phyloP scores from a whole-genome alignment of 257 asterid species.

The Solanum ahanhuiri region DNA sequence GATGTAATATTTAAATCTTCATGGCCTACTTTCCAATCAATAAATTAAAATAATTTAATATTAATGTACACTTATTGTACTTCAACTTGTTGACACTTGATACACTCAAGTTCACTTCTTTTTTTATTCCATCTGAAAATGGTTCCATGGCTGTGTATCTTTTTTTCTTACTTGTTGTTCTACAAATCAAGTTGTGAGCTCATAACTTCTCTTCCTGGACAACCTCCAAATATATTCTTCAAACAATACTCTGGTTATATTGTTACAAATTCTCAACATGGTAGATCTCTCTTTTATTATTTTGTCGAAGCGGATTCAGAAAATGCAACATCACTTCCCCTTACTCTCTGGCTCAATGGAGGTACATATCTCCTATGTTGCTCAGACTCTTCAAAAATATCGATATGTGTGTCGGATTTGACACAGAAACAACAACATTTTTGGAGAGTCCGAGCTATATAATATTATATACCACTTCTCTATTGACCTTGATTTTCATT shows the following conservation, averaged over 20 bases:
- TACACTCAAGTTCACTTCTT: not conserved
- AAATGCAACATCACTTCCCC: conserved; percentile 8
- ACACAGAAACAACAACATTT: not conserved
- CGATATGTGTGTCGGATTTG: not conserved
- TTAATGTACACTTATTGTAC: not conserved
- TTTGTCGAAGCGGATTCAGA: conserved; percentile 15
- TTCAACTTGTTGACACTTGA: not conserved
- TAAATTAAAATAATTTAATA: not conserved
- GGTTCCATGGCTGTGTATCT: not conserved
- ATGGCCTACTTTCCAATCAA: not conserved
- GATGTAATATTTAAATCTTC: not conserved
- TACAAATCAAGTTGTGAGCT: not conserved
- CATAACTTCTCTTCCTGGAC: conserved; percentile 18
- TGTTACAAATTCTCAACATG: conserved; percentile 7
- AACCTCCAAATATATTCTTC: conserved; percentile 11
- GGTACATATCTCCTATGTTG: not conserved
- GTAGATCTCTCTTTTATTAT: conserved; percentile 13
- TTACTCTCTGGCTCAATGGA: conserved; percentile 20
- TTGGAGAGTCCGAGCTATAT: not conserved
- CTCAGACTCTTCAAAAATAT: not conserved
- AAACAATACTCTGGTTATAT: conserved; percentile 18
- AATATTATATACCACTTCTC: not conserved
- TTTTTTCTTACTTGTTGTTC: not conserved
- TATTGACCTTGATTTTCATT: not conserved
- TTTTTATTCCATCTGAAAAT: not conserved